A percentile compares a stretch with the other conserved stretches of the same genome.
phyloP scores from a whole-genome alignment of 129 eudicot species.

The Ambrosia artemisiifolia region DNA sequence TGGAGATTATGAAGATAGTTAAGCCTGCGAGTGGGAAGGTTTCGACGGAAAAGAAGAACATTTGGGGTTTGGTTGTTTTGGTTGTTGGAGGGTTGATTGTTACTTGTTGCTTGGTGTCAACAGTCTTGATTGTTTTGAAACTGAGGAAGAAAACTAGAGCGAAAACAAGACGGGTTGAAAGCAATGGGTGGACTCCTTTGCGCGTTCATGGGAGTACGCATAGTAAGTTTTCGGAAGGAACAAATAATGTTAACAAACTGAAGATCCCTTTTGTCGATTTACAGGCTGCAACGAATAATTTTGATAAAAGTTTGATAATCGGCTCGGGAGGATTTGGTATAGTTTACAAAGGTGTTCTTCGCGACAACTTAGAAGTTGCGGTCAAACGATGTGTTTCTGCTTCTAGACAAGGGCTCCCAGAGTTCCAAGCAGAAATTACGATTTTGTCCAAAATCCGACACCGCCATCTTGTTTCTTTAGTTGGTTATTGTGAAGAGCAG shows the following conservation, averaged over 20 bases:
- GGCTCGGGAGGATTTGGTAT: conserved; percentile 89
- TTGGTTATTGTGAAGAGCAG: conserved; percentile 87
- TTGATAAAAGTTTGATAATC: conserved; percentile 57
- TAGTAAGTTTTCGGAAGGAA: conserved; percentile 55
- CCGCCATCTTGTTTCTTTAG: conserved; percentile 82
- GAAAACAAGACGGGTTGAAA: conserved; percentile 46
- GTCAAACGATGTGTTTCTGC: conserved; percentile 84
- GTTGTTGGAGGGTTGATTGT: conserved; percentile 45
- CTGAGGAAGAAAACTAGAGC: conserved; percentile 42
- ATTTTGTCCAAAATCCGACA: conserved; percentile 77
- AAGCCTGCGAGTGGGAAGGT: conserved; percentile 6
- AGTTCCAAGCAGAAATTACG: conserved; percentile 75
- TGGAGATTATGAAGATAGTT: conserved; percentile 75
- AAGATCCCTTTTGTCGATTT: conserved; percentile 76
- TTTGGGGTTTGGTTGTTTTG: conserved; percentile 46
- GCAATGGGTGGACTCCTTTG: conserved; percentile 76
- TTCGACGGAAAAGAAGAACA: conserved; percentile 31
- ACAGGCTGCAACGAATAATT: conserved; percentile 63
- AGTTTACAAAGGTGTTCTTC: conserved; percentile 71
- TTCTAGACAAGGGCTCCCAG: conserved; percentile 86
- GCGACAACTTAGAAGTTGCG: conserved; percentile 62
- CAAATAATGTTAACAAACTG: conserved; percentile 44
- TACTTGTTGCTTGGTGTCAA: conserved; percentile 34
- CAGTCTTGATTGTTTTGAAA: conserved; percentile 31
- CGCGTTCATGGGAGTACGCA: conserved; percentile 53